These are phyloP conservation scores for Amanita brunnescens DNA, from an alignment of 768 basidiomycete genomes.

Conservation along the genomic window DNA sequence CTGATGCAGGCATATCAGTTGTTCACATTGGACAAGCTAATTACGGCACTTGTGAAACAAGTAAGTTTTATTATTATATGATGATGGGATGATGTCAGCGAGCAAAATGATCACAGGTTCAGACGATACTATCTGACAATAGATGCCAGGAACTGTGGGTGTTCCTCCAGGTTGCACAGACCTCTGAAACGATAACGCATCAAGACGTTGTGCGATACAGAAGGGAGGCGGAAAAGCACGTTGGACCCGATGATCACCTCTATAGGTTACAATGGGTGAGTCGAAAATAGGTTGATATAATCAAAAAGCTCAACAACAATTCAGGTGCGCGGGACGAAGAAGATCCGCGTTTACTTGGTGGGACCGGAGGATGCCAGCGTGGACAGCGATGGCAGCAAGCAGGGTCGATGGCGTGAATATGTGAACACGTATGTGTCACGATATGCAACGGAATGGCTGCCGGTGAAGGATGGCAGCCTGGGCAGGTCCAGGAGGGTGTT, in stretches of 20 bases:
- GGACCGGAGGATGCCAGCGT: constrained; percentile 58
- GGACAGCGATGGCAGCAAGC: constrained; percentile 38
- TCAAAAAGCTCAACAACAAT: constrained; percentile 9
- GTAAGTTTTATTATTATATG: constrained; percentile 30
- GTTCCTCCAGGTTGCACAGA: constrained; percentile 59
- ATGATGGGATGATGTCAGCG: not conserved
- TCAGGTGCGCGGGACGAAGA: constrained; percentile 47
- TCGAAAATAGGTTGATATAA: constrained; percentile 1
- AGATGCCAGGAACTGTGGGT: constrained; percentile 83
- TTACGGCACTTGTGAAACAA: constrained; percentile 87
- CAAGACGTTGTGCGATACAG: constrained; percentile 72
- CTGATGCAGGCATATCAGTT: constrained; percentile 69
- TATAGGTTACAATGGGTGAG: constrained; percentile 75
- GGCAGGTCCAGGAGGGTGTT: constrained; percentile 42
- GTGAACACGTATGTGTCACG: constrained; percentile 64
- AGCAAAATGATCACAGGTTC: constrained; percentile 45
- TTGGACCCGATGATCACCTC: constrained; percentile 67
- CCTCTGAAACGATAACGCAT: constrained; percentile 39
- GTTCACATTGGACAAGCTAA: constrained; percentile 91
- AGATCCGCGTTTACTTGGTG: constrained; percentile 53
- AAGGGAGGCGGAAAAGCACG: constrained; percentile 68
- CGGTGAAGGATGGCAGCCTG: constrained; percentile 24
- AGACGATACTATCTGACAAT: constrained; percentile 75
- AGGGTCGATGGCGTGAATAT: constrained; percentile 66
- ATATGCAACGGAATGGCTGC: constrained; percentile 65